phyloP scores from a whole-genome alignment of 192 early-diverging fungal species.

The Backusella circina region DNA sequence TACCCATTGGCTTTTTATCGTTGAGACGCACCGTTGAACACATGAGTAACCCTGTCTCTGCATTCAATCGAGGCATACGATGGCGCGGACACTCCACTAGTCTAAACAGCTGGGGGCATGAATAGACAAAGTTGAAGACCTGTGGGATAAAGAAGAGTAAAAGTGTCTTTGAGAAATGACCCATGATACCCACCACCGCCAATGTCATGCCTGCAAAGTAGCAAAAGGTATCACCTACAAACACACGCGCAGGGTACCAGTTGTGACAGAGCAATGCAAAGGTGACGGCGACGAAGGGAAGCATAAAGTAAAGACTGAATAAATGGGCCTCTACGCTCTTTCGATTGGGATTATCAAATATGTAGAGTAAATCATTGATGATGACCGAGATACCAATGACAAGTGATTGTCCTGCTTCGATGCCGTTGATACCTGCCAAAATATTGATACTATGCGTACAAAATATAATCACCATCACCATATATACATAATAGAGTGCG shows the following conservation, averaged over 20 bases:
- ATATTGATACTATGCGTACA: constrained; percentile 99
- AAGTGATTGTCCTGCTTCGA: constrained; percentile 91
- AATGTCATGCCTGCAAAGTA: constrained; percentile 99
- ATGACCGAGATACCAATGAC: constrained; percentile 86
- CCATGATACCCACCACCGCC: constrained; percentile 93
- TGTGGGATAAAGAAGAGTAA: constrained; percentile 95
- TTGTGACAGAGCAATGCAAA: constrained; percentile 82
- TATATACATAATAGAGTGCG: constrained; percentile 89
- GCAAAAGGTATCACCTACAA: constrained; percentile 95
- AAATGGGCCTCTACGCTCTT: constrained; percentile 77
- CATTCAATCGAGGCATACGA: constrained; percentile 75
- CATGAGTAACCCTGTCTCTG: constrained; percentile 38
- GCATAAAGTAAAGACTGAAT: constrained; percentile 85
- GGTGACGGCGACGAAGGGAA: constrained; percentile 91
- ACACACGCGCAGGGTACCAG: constrained; percentile 88
- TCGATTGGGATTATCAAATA: constrained; percentile 48
- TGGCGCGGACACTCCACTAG: constrained; percentile 96
- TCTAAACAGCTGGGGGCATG: constrained; percentile 90
- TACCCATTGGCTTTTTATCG: constrained; percentile 30
- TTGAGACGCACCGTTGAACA: constrained; percentile 25
- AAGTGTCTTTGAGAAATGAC: constrained; percentile 92
- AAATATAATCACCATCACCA: constrained; percentile 85
- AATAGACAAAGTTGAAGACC: constrained; percentile 96
- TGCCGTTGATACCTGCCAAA: constrained; percentile 95
- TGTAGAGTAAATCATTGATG: constrained; percentile 66